Evolutionary conservation across 768 basidiomycete genomes (phyloP).

Genomic region (Mycena galericulata): DNA sequence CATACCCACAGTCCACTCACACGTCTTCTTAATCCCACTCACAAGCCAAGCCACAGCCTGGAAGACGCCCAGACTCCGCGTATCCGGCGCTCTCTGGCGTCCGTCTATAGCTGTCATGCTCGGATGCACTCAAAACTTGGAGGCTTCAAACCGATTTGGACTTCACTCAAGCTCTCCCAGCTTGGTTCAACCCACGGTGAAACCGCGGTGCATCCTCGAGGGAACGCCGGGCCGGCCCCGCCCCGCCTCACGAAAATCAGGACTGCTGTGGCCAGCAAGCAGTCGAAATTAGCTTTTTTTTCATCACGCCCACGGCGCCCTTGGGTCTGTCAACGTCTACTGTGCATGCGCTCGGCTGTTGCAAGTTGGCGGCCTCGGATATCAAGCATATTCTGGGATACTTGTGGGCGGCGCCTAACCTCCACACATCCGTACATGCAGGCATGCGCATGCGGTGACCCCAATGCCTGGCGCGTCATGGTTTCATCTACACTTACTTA

Average conservation of each 20-base stretch:
- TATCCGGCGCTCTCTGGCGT: not conserved
- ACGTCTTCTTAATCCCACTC: too few species aligned
- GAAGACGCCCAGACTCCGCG: not conserved
- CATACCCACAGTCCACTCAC: too few species aligned
- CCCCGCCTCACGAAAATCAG: not conserved
- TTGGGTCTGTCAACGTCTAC: constrained; percentile 7
- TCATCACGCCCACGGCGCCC: not conserved
- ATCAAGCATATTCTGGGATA: constrained; percentile 2
- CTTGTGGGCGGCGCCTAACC: not conserved
- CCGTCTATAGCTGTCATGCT: not conserved
- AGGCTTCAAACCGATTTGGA: too few species aligned
- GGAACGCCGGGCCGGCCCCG: constrained; percentile 21
- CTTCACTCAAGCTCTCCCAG: too few species aligned
- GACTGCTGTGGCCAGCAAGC: not conserved
- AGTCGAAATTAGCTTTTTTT: not conserved
- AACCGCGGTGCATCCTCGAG: constrained; percentile 21
- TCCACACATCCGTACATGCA: not conserved
- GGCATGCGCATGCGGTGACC: too few species aligned
- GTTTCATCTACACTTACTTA: not conserved
- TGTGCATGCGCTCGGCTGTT: not conserved
- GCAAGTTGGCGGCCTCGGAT: not conserved
- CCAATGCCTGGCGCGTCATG: constrained; percentile 9
- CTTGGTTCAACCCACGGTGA: constrained; percentile 4
- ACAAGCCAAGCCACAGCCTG: not conserved
- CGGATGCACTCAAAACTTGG: not conserved